phyloP scores from a whole-genome alignment of 2,329 filamentous ascomycete genomes.

The Coleophoma crateriformis region DNA sequence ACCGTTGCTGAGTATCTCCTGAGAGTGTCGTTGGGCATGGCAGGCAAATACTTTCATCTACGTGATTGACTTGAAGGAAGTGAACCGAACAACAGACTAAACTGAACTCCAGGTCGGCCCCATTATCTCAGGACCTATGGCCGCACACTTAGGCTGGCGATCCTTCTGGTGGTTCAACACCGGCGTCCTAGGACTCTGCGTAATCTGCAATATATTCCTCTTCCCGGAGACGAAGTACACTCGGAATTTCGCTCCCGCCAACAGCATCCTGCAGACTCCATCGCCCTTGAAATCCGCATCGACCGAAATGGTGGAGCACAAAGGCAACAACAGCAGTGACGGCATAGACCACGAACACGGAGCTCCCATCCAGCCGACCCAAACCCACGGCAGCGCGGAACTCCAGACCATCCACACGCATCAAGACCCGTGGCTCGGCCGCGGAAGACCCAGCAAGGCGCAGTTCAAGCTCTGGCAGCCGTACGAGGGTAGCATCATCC shows the following conservation, averaged over 20 bases:
- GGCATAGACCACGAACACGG: slow-evolving; percentile 11
- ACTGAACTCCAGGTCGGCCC: slow-evolving; percentile 35
- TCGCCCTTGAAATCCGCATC: slow-evolving; percentile 13
- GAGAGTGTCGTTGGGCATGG: no score
- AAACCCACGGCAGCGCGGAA: slow-evolving; percentile 17
- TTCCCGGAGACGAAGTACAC: slow-evolving; percentile 61
- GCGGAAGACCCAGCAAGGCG: slow-evolving; percentile 44
- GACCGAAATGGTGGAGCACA: slow-evolving; percentile 11
- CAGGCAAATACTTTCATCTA: no score
- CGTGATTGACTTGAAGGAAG: no score
- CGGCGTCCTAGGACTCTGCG: slow-evolving; percentile 41
- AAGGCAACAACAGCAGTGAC: slow-evolving; percentile 1
- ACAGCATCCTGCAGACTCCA: slow-evolving; percentile 4
- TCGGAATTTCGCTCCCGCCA: slow-evolving; percentile 25
- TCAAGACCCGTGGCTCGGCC: slow-evolving; percentile 48
- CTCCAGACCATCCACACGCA: slow-evolving; percentile 30
- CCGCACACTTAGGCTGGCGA: slow-evolving; percentile 50
- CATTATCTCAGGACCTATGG: slow-evolving; percentile 56
- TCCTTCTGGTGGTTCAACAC: slow-evolving; percentile 65
- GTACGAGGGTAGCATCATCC: slow-evolving; percentile 39
- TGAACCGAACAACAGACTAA: slow-evolving; percentile 1
- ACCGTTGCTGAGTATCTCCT: not conserved
- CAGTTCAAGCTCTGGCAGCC: slow-evolving; percentile 51
- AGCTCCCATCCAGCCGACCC: slow-evolving; percentile 6
- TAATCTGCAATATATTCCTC: slow-evolving; percentile 48